These are phyloP conservation scores for Neonectria ditissima DNA, from an alignment of 2,329 filamentous ascomycete genomes.

Conservation along the genomic window DNA sequence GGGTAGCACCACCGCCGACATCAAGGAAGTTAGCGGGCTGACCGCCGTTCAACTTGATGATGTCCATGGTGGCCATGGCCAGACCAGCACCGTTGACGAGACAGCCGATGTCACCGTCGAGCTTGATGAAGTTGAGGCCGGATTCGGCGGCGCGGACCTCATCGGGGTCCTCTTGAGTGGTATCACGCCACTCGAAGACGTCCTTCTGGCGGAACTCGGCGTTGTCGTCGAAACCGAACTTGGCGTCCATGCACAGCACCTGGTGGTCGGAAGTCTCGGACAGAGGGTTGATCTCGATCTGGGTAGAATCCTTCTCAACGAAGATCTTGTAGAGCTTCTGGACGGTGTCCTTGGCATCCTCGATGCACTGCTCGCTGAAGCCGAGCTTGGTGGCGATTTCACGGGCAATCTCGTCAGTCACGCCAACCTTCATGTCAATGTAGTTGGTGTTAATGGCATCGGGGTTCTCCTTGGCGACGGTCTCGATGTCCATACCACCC, in stretches of 20 bases:
- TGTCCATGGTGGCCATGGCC: slow-evolving; percentile 99
- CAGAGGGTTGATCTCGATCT: slow-evolving; percentile 99
- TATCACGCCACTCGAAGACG: slow-evolving; percentile 92
- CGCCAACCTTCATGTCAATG: slow-evolving; percentile 93
- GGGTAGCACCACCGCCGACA: slow-evolving; percentile 96
- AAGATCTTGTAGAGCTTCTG: slow-evolving; percentile 99
- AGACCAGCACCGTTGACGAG: slow-evolving; percentile 98
- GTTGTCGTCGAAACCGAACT: slow-evolving; percentile 99
- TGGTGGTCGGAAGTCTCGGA: slow-evolving; percentile 98
- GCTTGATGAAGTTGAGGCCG: slow-evolving; percentile 99
- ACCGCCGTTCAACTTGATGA: slow-evolving; percentile 99
- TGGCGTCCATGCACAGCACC: slow-evolving; percentile 99
- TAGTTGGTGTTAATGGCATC: slow-evolving; percentile 95
- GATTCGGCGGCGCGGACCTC: slow-evolving; percentile 97
- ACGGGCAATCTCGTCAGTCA: slow-evolving; percentile 93
- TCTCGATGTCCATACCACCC: slow-evolving; percentile 99
- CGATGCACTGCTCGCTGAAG: slow-evolving; percentile 97
- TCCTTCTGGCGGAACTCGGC: slow-evolving; percentile 99
- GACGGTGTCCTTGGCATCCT: slow-evolving; percentile 95
- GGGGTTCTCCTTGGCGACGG: slow-evolving; percentile 96
- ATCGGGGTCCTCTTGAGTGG: slow-evolving; percentile 94
- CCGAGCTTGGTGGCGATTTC: slow-evolving; percentile 92
- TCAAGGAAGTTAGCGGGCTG: slow-evolving; percentile 98
- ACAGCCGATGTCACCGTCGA: slow-evolving; percentile 99
- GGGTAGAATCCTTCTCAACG: slow-evolving; percentile 96